Evolutionary conservation across 129 eudicot genomes (phyloP).

Genomic region (Chrysanthemum seticuspe): DNA sequence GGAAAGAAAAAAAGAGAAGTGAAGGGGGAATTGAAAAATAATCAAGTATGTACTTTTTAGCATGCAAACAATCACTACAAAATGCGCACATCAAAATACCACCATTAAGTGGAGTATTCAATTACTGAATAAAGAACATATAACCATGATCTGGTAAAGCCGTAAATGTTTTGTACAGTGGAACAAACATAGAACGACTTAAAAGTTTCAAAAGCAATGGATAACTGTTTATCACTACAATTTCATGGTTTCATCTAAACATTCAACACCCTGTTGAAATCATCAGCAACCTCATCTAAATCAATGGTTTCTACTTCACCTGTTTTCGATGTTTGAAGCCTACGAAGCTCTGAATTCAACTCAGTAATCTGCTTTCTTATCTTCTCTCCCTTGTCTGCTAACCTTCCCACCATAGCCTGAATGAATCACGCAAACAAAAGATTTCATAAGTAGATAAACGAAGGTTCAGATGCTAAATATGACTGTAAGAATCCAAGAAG

Average conservation of each 20-base stretch:
- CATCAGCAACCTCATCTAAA: slow-evolving; percentile 51
- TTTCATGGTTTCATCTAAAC: slow-evolving; percentile 22
- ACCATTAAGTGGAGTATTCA: too few species aligned
- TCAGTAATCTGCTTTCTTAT: slow-evolving; percentile 51
- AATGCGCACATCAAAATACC: too few species aligned
- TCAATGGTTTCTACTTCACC: slow-evolving; percentile 34
- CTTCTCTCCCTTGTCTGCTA: slow-evolving; percentile 69
- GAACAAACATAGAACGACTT: slow-evolving; percentile 18
- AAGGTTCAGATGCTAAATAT: background rate
- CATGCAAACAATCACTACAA: too few species aligned
- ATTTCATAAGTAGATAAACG: background rate
- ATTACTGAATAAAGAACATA: slow-evolving; percentile 1
- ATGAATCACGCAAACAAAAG: background rate
- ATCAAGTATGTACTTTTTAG: background rate
- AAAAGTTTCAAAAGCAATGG: slow-evolving; percentile 38
- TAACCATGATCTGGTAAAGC: background rate
- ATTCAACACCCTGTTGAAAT: slow-evolving; percentile 47
- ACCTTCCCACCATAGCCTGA: slow-evolving; percentile 53
- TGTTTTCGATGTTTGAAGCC: slow-evolving; percentile 25
- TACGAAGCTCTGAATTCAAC: slow-evolving; percentile 52
- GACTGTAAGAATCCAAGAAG: too few species aligned
- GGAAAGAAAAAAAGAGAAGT: too few species aligned
- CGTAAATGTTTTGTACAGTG: slow-evolving; percentile 9
- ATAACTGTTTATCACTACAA: too few species aligned
- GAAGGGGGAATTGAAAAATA: too few species aligned